phyloP scores from a whole-genome alignment of 768 basidiomycete species.

The Tulasnella sp. region DNA sequence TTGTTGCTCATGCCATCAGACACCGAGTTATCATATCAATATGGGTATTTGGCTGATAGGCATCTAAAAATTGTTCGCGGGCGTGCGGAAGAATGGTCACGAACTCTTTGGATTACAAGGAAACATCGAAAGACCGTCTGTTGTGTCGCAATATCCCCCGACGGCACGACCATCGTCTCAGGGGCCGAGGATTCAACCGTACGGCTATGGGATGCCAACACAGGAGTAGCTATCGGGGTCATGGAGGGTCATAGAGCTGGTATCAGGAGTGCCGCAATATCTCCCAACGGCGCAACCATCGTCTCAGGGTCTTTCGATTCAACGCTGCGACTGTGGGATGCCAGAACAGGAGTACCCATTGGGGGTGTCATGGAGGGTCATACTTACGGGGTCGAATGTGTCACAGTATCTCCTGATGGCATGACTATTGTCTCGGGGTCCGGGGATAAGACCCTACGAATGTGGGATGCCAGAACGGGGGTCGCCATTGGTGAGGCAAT shows the following conservation, averaged over 20 bases:
- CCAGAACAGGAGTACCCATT: not conserved
- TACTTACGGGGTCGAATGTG: not conserved
- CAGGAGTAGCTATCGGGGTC: not conserved
- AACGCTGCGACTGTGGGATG: conserved; percentile 12
- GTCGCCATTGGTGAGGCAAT: not conserved
- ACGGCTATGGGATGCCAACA: conserved; percentile 31
- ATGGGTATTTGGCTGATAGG: no score
- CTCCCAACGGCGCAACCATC: conserved; percentile 9
- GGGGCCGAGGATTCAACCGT: conserved; percentile 35
- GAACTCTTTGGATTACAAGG: no score
- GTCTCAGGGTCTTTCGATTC: conserved; percentile 12
- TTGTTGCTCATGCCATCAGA: no score
- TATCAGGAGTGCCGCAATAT: conserved; percentile 12
- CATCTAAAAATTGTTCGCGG: no score
- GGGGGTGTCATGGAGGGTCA: conserved; percentile 9
- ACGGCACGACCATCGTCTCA: conserved; percentile 33
- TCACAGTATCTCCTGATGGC: conserved; percentile 14
- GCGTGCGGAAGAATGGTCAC: no score
- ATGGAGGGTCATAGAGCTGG: not conserved
- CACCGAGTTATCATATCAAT: no score
- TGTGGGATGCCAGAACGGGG: conserved; percentile 14
- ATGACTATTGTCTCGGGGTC: conserved; percentile 8
- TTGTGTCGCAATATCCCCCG: conserved; percentile 31
- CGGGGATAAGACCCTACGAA: conserved; percentile 8
- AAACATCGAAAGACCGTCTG: no score